Evolutionary conservation across 2,329 filamentous ascomycete genomes (phyloP), one percentile per base, ranked within the genome.

Genomic region (Zarea fungicola): DNA sequence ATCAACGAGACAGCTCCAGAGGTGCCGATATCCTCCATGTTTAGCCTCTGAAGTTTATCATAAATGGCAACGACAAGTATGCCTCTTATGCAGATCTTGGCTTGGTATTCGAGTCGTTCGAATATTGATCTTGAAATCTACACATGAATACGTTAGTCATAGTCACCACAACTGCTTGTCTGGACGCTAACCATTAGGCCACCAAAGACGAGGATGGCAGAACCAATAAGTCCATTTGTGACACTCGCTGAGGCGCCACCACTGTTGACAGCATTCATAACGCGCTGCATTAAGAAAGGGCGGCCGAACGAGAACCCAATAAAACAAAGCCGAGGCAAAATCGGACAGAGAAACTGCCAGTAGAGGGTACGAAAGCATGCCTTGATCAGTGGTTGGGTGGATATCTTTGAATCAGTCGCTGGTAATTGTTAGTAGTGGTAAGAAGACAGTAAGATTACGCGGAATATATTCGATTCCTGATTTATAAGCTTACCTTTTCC

Each of bases 1-100:
- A 49, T 42, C 4, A 42, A 25, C 10, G 46, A 34, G 22, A 49
- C 31, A 9, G 46, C 46, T 13, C 37, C 46, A 11, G 46, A 48
- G 5, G 28, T 28, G 37, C 16, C 36, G 7, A 42, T 13, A 6
- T 49, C 46, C 19, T 49, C 39, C 19, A 42, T 26, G 13, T 31
- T 29, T n/a, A 42, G 14, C 16, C 28, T n/a, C 29, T 42, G 37
- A 8, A 48, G 29, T 23, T 49, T 42, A 14, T 49, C 22, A 11
- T 49, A 49, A 7, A 42, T 36, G 22, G 29, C 39, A 35, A 42
- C 23, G 16, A 42, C 22, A 2, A 42, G 39, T 4, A 39, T 29
- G 7, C 46, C 46, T 9, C 46, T 37, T 13, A 29, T 25, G 9
- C 18, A 37, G 2, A 31, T 37, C 8, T 42, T 42, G 14, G 32